Base-by-base conservation (phyloP, 23 red algal species). In the Gracilaria vermiculophylla region DNA sequence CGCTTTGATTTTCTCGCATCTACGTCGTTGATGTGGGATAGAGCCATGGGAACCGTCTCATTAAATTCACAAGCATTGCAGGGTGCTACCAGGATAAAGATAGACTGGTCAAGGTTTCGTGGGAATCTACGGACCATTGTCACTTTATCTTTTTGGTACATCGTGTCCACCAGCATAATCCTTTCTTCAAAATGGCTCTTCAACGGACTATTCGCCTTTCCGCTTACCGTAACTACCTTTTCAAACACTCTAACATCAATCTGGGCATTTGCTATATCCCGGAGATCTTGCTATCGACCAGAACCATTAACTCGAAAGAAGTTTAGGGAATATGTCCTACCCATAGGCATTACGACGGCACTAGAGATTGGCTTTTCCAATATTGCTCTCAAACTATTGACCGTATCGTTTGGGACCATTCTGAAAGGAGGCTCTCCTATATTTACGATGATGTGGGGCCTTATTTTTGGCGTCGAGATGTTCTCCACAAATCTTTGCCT, bases 361-460 rank as follows among this genome's bases (percentile, higher is more conserved):
- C 44, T 94, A 36, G 96, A 98, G 78, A 98, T 98, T 62, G 96
- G 96, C 1, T 93, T 55, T 48, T 94, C 96, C 48, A 98, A 98
- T 53, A 73, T 94, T 27, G 92, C 96, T 14, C 83, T 98, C 14
- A 88, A 93, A 34, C 36, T 93, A 4, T 85, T 98, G 11, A 94
- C 89, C 16, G 96, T 98, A 1, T 92, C 96, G 11, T 95, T 98
- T 71, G 82, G 90, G 25, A 98, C 96, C 29, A 87, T 98, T 56
- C 65, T 98, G 69, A 98, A 98, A 78, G 92, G 96, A 40, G 87
- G 92, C 37, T 90, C 96, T 28, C 96, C 96, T 15, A 64, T 98
- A 31, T 98, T 98, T 40, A 94, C 94, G 45, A 92, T 98, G 82
- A 82, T 95, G 6, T 98, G 92, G 92, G 92, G 89, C 16, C 36